Evolutionary conservation across 768 basidiomycete species (phyloP), one percentile per base, ranked within the genome.

Genomic region (Lactifluus piperatus): DNA sequence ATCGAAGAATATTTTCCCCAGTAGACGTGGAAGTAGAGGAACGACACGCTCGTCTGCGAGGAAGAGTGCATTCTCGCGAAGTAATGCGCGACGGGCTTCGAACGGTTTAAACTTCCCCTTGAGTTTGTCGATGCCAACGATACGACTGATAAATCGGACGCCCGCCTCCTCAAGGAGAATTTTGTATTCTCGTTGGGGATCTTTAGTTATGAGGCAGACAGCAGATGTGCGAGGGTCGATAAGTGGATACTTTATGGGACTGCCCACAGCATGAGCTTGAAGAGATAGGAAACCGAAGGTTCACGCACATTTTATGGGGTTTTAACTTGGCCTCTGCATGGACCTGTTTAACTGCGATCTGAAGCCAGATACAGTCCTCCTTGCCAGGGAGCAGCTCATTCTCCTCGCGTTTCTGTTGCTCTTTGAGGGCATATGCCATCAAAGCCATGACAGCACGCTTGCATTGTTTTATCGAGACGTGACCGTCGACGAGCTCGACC

Each of bases 121-220:
- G 59, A 99, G 80, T 71, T 99, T 97, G 61, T 79, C 79, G 46
- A 97, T 73, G 18, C 93, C 95, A 48, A 98, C 91, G 37, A 98
- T 93, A 36, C 94, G 79, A 27, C 83, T 85, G 68, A 99, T 86
- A 65, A 97, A 99, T 66, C 86, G 88, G 76, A 99, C 84, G 51
- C 83, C 79, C 46, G 89, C 76, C 50, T 74, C 73, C 48, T 84
- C 85, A 8, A 99, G 77, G 11, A 97, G 84, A 69, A 95, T 91
- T 72, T 99, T 99, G 79, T 97, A 99, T 69, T 92, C 80, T 46
- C 95, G 78, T 67, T 98, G 95, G 1, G 95, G 95, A 70, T 95
- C 91, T 74, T 97, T 98, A 51, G 88, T 88, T 72, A 99, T 87
- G 51, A 99, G 77, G 71, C 94, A 97, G 51, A 99, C 79, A 10